phyloP scores from a whole-genome alignment of 140 eudicot species.

The Artemisia princeps region DNA sequence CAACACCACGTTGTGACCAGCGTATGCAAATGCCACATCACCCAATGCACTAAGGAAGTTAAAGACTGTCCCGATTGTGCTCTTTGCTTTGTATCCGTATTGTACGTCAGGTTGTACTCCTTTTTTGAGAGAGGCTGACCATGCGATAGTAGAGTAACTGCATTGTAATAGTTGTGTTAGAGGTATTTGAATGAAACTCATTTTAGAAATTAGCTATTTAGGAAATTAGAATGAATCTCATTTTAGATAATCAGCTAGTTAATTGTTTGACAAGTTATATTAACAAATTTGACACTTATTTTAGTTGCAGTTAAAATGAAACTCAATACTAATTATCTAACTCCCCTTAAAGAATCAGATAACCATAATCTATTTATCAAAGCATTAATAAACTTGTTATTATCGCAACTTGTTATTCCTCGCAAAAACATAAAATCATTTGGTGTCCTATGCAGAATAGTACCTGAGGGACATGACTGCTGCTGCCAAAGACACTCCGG shows the following conservation, averaged over 20 bases:
- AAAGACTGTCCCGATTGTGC: constrained; percentile 38
- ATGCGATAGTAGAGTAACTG: constrained; percentile 72
- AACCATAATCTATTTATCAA: too few relatives aligned
- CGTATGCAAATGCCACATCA: constrained; percentile 78
- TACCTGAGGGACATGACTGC: constrained; percentile 71
- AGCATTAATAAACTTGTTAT: too few relatives aligned
- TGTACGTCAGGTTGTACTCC: constrained; percentile 46
- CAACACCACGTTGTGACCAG: constrained; percentile 86
- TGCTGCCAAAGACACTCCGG: constrained; percentile 63
- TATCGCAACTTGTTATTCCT: too few relatives aligned
- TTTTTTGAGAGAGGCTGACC: constrained; percentile 50
- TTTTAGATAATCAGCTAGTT: not conserved
- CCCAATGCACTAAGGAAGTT: constrained; percentile 66
- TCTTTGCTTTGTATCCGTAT: constrained; percentile 41
- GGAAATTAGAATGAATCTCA: too few relatives aligned
- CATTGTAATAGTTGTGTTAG: constrained; percentile 5
- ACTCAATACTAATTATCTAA: too few relatives aligned
- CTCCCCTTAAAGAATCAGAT: too few relatives aligned
- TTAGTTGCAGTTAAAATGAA: too few relatives aligned
- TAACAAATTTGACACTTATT: not conserved
- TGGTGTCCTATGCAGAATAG: not conserved
- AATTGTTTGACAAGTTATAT: not conserved
- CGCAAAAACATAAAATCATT: too few relatives aligned
- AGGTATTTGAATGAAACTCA: not conserved
- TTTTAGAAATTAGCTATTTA: too few relatives aligned